Evolutionary conservation across 805 yeast genomes (phyloP), one percentile per base, ranked within the genome.

Genomic region (Geotrichum ghanense): DNA sequence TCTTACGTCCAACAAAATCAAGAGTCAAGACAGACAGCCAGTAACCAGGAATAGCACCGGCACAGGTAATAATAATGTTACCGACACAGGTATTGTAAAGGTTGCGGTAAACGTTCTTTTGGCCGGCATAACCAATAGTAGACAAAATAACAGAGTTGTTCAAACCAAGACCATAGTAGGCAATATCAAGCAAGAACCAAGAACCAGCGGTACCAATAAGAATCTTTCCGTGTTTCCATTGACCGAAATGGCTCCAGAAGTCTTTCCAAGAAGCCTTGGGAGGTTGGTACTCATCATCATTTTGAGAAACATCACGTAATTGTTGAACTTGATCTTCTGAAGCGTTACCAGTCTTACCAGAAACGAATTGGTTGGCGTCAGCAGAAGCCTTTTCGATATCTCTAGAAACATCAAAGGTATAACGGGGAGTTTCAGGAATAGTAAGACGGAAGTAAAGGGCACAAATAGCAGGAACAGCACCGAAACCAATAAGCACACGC

Each of bases 371-470:
- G 17, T n/a, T 31, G 12, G 12, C 37, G 17, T 12, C 37, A 12
- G 37, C 37, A 6, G 5, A 67, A 49, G 74, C 79, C 59, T 70
- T 67, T 52, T 67, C 72, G 45, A 74, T 70, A 55, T 76, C 77
- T 55, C 72, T 73, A 44, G 73, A 63, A 48, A 83, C 81, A 64
- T 85, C 94, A n/a, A 45, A 35, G 31, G 84, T 71, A 68, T 83
- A 86, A 74, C 95, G 79, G 66, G 95, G 95, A 41, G 95, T 84
- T 72, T 86, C 95, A 51, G 95, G 95, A 64, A 87, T 86, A 52
- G 95, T 87, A 66, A 86, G 77, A 77, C 95, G 83, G 72, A 75
- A 87, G 73, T 87, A 87, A 45, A 71, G 74, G 41, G 95, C 94
- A 63, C 82, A 64, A 51, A 73, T 54, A 67, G 95, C 95, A 56